Base-by-base conservation (phyloP, 192 early-diverging fungal genomes). In the Glomus cerebriforme region DNA sequence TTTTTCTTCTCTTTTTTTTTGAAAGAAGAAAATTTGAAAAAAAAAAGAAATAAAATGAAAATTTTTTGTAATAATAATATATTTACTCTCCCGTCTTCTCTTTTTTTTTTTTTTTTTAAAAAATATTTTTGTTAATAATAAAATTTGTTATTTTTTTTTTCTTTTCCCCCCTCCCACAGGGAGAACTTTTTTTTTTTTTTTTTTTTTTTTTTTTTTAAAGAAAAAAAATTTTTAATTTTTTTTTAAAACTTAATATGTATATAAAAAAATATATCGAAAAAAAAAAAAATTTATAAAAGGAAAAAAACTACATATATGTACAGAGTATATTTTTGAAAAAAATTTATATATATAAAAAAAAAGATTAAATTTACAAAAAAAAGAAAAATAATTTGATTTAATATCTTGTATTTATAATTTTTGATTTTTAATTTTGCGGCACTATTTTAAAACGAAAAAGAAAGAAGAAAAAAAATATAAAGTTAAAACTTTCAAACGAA, bases 81-180 rank as follows among this genome's bases (percentile, higher is more conserved):
- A 64, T 27, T 64, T 64, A 64, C 62, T 64, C 62, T 64, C 62
- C 62, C 62, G 62, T 64, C 62, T 64, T 64, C 62, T 64, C 62
- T 64, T 64, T 64, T 64, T 26, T 15, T 62, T 62, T 62, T 62
- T 29, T 63, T 29, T 64, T 60, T 26, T n/a, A n/a, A 60, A 39
- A 39, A 8, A 39, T 9, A 9, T 8, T 8, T 39, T 39, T 39
- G 37, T 39, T 39, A 8, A 39, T 7, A 39, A 39, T 39, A 39
- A 9, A 39, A 39, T 7, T 39, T 35, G 34, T 39, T 39, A 7
- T 39, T 39, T 0, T 64, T 64, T 64, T 64, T 64, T 64, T 64
- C 62, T 64, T 64, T 64, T 64, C 62, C 62, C 62, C 62, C 62
- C 62, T 64, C 62, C 62, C 62, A 64, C 62, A 64, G 62, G 62